phyloP scores from a whole-genome alignment of 495 filamentous ascomycete species.

The Neurospora tetrasperma region DNA sequence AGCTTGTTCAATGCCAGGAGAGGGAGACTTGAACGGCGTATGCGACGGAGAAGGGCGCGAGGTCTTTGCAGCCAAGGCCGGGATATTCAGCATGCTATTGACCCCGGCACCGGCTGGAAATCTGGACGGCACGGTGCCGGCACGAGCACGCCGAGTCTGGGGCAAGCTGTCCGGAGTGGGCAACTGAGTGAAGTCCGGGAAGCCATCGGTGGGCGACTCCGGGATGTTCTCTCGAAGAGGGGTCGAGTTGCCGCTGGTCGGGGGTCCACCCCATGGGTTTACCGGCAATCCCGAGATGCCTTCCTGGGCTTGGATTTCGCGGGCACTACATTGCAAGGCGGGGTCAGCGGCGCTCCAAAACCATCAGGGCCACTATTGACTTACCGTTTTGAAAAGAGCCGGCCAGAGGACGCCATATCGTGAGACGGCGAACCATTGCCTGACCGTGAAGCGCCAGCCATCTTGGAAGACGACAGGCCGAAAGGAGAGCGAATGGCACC shows the following conservation, averaged over 20 bases:
- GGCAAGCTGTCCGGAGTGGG: conserved; percentile 47
- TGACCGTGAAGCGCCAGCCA: conserved; percentile 65
- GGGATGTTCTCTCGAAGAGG: conserved; percentile 95
- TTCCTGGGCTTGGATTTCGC: conserved; percentile 97
- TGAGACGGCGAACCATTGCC: conserved; percentile 97
- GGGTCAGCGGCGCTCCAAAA: conserved; percentile 14
- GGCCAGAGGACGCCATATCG: conserved; percentile 59
- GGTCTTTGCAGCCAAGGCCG: conserved; percentile 64
- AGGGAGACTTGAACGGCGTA: conserved; percentile 76
- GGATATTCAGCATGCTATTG: conserved; percentile 48
- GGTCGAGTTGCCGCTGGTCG: conserved; percentile 90
- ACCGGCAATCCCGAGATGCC: conserved; percentile 58
- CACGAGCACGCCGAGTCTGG: conserved; percentile 60
- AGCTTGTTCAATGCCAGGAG: conserved; percentile 57
- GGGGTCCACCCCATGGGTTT: conserved; percentile 82
- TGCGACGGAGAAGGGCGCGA: conserved; percentile 83
- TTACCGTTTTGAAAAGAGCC: conserved; percentile 87
- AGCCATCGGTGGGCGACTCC: conserved; percentile 93
- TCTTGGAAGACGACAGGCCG: conserved; percentile 54
- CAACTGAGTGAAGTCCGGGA: conserved; percentile 74
- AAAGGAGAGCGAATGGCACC: conserved; percentile 65
- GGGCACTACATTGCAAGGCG: conserved; percentile 46
- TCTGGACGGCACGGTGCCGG: conserved; percentile 92
- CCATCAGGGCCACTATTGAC: conserved; percentile 15
- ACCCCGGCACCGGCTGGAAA: conserved; percentile 63